A percentile compares a stretch with the other conserved stretches of the same genome.
phyloP scores from a whole-genome alignment of 305 asterid species.

The Andrographis paniculata region DNA sequence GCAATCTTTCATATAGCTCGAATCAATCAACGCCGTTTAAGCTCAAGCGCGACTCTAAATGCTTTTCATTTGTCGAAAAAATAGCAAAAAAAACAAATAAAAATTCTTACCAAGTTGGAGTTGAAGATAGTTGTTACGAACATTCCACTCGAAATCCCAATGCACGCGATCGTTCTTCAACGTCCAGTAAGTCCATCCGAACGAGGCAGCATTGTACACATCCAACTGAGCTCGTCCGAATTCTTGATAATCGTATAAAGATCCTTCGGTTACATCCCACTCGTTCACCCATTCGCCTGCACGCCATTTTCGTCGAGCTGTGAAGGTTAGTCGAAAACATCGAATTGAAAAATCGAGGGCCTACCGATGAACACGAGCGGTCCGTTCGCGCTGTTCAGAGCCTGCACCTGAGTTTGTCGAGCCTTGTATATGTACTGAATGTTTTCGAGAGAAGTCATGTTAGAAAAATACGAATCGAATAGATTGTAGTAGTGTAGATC shows the following conservation, averaged over 20 bases:
- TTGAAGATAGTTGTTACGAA: constrained; percentile 49
- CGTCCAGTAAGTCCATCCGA: constrained; percentile 82
- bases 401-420: background rate
- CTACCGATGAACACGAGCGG: constrained; percentile 65
- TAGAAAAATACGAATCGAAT: constrained; percentile 22
- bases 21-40: no score
- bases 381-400: constrained; percentile 41
- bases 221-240: constrained; percentile 67
- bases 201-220: constrained; percentile 60
- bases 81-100: background rate
- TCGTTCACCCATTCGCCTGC: constrained; percentile 86
- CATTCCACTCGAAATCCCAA: constrained; percentile 88
- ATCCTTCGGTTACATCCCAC: constrained; percentile 44
- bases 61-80: background rate
- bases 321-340: background rate
- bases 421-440: background rate
- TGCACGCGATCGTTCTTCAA: constrained; percentile 52
- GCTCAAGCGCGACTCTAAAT: no score
- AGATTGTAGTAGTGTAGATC: constrained; percentile 78
- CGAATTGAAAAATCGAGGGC: constrained; percentile 5
- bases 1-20: no score
- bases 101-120: constrained; percentile 36
- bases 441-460: background rate
- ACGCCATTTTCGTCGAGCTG: constrained; percentile 3
- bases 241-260: constrained; percentile 51